These are phyloP conservation scores for Aspergillus tanneri DNA, from an alignment of 2,329 filamentous ascomycete genomes.

Conservation along the genomic window DNA sequence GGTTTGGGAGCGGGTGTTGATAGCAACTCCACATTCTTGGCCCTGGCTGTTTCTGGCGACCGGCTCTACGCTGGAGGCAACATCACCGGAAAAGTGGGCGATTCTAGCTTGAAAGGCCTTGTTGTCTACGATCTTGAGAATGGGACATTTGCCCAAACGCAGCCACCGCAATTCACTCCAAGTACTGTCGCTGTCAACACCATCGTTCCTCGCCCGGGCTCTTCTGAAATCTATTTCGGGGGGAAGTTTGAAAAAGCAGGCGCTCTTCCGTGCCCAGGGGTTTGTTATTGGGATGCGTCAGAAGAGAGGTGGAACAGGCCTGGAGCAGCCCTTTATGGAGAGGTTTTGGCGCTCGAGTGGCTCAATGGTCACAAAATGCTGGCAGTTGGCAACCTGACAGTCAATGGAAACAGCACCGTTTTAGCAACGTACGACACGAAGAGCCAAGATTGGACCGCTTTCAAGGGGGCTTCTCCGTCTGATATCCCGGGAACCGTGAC, in stretches of 20 bases:
- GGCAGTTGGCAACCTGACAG: slow-evolving; percentile 71
- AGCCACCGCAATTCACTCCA: slow-evolving; percentile 75
- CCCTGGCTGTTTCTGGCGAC: slow-evolving; percentile 66
- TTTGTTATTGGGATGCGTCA: slow-evolving; percentile 75
- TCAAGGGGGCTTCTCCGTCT: slow-evolving; percentile 52
- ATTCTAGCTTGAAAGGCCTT: slow-evolving; percentile 66
- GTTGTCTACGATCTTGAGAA: slow-evolving; percentile 73
- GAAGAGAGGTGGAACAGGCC: slow-evolving; percentile 76
- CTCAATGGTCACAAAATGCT: slow-evolving; percentile 68
- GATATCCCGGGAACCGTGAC: slow-evolving; percentile 76
- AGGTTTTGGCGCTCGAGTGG: slow-evolving; percentile 74
- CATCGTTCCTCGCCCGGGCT: slow-evolving; percentile 69
- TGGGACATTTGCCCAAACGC: slow-evolving; percentile 60
- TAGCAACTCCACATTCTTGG: slow-evolving; percentile 69
- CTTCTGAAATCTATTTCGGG: slow-evolving; percentile 76
- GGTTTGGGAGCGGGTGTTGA: slow-evolving; percentile 67
- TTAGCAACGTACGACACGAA: slow-evolving; percentile 73
- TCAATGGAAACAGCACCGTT: slow-evolving; percentile 64
- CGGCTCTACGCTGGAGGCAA: slow-evolving; percentile 80
- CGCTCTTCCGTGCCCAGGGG: slow-evolving; percentile 73
- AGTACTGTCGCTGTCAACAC: slow-evolving; percentile 69
- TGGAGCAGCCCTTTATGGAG: slow-evolving; percentile 68
- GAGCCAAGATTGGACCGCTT: slow-evolving; percentile 61
- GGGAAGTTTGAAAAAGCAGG: slow-evolving; percentile 83
- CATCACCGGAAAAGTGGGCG: slow-evolving; percentile 67